These are phyloP conservation scores for Thalassiosira allenii DNA, from an alignment of 352 stramenopile genomes.

Conservation along the genomic window DNA sequence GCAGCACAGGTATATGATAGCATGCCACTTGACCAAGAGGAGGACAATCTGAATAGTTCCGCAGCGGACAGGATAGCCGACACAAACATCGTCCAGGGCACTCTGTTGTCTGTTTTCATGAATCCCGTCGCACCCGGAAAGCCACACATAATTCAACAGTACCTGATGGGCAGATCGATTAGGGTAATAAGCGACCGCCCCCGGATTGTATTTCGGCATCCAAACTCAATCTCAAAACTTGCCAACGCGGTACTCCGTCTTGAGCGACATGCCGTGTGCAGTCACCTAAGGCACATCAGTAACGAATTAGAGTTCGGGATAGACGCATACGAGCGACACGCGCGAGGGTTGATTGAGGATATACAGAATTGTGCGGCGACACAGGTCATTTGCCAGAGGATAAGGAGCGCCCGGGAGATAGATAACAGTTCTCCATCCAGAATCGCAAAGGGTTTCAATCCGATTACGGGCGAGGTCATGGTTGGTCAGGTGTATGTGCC, in stretches of 20 bases:
- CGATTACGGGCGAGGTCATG: neutral
- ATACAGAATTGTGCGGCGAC: neutral
- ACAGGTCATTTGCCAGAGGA: neutral
- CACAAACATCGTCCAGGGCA: neutral
- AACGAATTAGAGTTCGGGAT: neutral
- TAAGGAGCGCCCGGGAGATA: neutral
- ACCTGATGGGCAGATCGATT: neutral
- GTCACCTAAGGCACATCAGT: neutral
- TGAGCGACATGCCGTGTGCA: neutral
- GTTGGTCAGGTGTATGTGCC: neutral
- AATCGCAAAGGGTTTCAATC: neutral
- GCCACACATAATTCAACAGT: neutral
- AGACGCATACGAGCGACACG: neutral
- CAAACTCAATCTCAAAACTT: neutral
- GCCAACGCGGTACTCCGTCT: neutral
- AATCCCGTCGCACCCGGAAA: neutral
- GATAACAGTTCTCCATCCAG: neutral
- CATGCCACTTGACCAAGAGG: neutral
- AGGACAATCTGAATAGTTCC: neutral
- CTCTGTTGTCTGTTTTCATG: neutral
- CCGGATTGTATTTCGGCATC: neutral
- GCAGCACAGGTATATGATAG: neutral
- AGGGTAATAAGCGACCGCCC: neutral
- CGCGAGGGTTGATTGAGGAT: neutral
- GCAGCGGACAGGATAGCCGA: neutral